These are phyloP conservation scores for Alternaria triticimaculans DNA, from an alignment of 2,329 filamentous ascomycete species.

Conservation along the genomic window DNA sequence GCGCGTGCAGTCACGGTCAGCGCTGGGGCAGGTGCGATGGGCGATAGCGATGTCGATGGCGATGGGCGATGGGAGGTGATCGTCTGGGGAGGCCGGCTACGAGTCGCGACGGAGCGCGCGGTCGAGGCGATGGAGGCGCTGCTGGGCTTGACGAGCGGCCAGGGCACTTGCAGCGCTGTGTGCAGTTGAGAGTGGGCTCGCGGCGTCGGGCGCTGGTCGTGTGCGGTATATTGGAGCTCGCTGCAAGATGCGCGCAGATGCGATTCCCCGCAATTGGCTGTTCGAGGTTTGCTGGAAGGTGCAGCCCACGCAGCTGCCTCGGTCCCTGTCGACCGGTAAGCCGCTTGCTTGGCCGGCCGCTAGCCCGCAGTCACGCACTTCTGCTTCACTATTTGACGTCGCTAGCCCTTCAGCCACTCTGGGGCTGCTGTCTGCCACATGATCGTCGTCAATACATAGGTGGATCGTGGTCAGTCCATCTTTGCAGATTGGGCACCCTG, in stretches of 20 bases:
- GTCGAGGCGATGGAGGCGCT: slow-evolving; percentile 4
- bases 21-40: slow-evolving; percentile 14
- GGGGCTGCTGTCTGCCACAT: neutral
- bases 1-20: slow-evolving; percentile 2
- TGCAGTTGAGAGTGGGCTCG: slow-evolving; percentile 3
- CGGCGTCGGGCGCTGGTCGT: slow-evolving; percentile 20
- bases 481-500: neutral
- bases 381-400: neutral
- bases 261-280: slow-evolving; percentile 39
- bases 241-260: slow-evolving; percentile 25
- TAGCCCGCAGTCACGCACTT: neutral
- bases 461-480: neutral
- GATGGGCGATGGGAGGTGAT: neutral
- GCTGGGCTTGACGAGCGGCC: slow-evolving; percentile 8
- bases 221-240: slow-evolving; percentile 11
- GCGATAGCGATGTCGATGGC: neutral
- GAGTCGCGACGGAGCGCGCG: neutral
- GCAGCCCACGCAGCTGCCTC: slow-evolving; percentile 17
- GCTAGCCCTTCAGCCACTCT: slow-evolving; percentile 1
- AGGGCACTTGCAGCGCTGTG: slow-evolving; percentile 7
- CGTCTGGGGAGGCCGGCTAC: slow-evolving; percentile 3
- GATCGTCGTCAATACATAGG: neutral
- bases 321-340: slow-evolving; percentile 21
- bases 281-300: slow-evolving; percentile 25
- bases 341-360: slow-evolving; percentile 12